Percentiles rank a stretch among this genome's conserved stretches.
Evolutionary conservation across 2,329 filamentous ascomycete species (phyloP).

Genomic region (Aureobasidium sp.): DNA sequence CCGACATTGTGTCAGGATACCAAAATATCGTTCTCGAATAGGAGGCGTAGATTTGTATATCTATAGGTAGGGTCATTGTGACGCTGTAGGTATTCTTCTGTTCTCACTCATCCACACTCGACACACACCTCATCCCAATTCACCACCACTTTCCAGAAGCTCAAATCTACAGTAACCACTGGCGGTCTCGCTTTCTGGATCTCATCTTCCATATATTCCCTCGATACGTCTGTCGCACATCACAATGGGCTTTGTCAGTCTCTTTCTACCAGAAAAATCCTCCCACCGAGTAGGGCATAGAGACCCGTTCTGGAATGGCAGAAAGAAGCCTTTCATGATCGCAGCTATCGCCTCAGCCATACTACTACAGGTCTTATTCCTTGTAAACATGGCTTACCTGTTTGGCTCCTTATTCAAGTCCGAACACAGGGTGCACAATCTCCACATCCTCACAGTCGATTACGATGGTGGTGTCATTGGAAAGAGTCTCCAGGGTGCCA

Average conservation of each 20-base stretch:
- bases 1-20: constrained; percentile 3
- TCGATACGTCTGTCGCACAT: background rate
- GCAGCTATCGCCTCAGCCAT: constrained; percentile 19
- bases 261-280: constrained; percentile 10
- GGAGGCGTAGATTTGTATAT: constrained; percentile 1
- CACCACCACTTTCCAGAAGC: background rate
- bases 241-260: constrained; percentile 5
- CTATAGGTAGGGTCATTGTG: background rate
- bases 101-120: background rate
- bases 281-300: constrained; percentile 2
- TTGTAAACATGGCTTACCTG: constrained; percentile 30
- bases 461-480: constrained; percentile 31
- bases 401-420: constrained; percentile 31
- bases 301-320: constrained; percentile 24
- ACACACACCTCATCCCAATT: no score
- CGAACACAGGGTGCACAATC: constrained; percentile 25
- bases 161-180: background rate
- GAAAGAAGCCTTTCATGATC: constrained; percentile 25
- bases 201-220: background rate
- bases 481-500: constrained; percentile 17
- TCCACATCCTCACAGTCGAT: constrained; percentile 35
- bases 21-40: background rate
- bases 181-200: no score
- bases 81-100: constrained; percentile 1
- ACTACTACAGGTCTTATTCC: constrained; percentile 30